These are phyloP conservation scores for Paracoccidioides lutzii DNA, from an alignment of 2,329 filamentous ascomycete genomes.

Conservation along the genomic window DNA sequence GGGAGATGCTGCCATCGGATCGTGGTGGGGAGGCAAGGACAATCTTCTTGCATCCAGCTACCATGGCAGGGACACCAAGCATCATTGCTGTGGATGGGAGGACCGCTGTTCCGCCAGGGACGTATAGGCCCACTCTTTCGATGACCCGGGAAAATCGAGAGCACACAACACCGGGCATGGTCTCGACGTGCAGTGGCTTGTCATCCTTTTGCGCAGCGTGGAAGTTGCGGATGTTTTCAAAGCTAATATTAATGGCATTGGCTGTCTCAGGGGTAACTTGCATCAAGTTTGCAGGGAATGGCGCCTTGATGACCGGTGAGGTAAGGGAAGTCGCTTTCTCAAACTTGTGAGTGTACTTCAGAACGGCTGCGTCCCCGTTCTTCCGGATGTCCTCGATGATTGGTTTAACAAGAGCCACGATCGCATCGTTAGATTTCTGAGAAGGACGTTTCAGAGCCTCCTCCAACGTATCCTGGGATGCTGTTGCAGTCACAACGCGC, in stretches of 20 bases:
- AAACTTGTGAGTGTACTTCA: slow-evolving; percentile 95
- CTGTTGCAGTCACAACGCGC: slow-evolving; percentile 56
- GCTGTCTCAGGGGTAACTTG: slow-evolving; percentile 69
- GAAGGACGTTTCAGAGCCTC: slow-evolving; percentile 76
- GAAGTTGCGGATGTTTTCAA: slow-evolving; percentile 88
- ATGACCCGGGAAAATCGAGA: slow-evolving; percentile 87
- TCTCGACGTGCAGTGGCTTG: slow-evolving; percentile 74
- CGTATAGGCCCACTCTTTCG: slow-evolving; percentile 89
- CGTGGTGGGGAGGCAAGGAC: slow-evolving; percentile 86
- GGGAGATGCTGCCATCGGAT: slow-evolving; percentile 77
- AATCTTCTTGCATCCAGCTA: slow-evolving; percentile 90
- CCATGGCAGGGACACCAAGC: slow-evolving; percentile 95
- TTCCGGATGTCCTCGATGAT: slow-evolving; percentile 80
- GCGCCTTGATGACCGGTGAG: slow-evolving; percentile 77
- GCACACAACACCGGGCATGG: slow-evolving; percentile 94
- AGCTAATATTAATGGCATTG: slow-evolving; percentile 84
- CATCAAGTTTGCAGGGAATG: slow-evolving; percentile 79
- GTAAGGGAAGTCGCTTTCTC: slow-evolving; percentile 87
- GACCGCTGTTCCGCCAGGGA: slow-evolving; percentile 94
- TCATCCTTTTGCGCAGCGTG: slow-evolving; percentile 82
- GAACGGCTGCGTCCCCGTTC: slow-evolving; percentile 73
- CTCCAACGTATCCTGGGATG: slow-evolving; percentile 51
- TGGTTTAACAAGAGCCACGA: slow-evolving; percentile 78
- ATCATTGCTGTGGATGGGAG: slow-evolving; percentile 93
- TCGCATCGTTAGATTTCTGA: slow-evolving; percentile 86